Percentiles rank a stretch among this genome's conserved stretches.
Conservation (phyloP, 768 basidiomycete genomes). For the Collybiopsis confluens region DNA sequence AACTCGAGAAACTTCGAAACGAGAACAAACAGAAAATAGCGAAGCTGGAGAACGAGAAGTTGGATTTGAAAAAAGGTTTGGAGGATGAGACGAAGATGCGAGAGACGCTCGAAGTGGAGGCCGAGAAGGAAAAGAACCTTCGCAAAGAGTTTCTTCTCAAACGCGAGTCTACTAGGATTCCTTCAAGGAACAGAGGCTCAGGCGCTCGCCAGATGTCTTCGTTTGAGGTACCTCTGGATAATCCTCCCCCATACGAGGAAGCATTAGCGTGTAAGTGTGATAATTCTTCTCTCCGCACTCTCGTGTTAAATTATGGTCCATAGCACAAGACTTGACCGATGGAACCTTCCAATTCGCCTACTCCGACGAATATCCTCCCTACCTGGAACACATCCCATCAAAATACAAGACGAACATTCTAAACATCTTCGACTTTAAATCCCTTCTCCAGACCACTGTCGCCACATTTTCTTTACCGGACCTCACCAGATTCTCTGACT, state of each 20-base stretch:
- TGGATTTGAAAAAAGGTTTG: conserved; percentile 3
- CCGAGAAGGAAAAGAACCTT: conserved; percentile 13
- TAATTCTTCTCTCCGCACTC: not conserved
- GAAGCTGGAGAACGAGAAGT: not conserved
- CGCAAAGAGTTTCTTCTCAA: too few species aligned
- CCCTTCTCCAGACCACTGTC: conserved; percentile 13
- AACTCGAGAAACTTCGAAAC: conserved; percentile 9
- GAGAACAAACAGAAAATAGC: conserved; percentile 2
- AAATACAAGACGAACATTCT: not conserved
- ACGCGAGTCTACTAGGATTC: too few species aligned
- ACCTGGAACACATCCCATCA: conserved; percentile 14
- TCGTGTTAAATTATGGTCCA: not conserved
- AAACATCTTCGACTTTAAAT: conserved; percentile 16
- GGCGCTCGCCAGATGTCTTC: too few species aligned
- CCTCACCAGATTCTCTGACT: not conserved
- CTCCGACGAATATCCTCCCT: conserved; percentile 18
- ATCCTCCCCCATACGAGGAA: not conserved
- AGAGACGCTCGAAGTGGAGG: conserved; percentile 16
- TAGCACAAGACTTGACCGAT: not conserved
- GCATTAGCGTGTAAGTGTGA: not conserved
- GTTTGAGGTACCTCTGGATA: too few species aligned
- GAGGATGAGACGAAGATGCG: not conserved
- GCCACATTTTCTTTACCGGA: conserved; percentile 1
- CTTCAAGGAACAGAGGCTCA: too few species aligned
- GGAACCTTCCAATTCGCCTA: conserved; percentile 13